Evolutionary conservation across 805 yeast genomes (phyloP), one percentile per base, ranked within the genome.

Genomic region (Candida cerambycidarum): DNA sequence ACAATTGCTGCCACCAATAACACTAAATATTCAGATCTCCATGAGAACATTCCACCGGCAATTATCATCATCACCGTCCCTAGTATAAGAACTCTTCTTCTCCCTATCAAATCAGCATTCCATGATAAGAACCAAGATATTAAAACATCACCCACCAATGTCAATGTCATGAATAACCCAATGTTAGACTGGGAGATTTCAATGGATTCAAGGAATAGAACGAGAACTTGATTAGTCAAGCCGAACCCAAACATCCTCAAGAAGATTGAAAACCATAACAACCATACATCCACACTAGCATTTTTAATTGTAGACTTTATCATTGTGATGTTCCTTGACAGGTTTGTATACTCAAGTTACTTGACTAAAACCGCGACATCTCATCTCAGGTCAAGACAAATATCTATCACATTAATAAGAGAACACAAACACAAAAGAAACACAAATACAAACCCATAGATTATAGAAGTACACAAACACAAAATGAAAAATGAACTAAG

Each of bases 141-240:
- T 1, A 75, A 38, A 0, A 89, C 86, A 57, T 89, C 96, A 1
- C 96, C 96, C 2, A 83, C 59, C 53, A 89, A 65, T 0, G 96
- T 88, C 42, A 82, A 63, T 1, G 95, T 77, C 95, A 89, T 88
- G 58, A 89, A 89, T 32, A 79, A 46, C 4, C 96, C 96, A 40
- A 87, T 83, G 25, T 67, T 57, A 1, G 76, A 56, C 46, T 84
- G 87, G 0, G 76, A 54, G 33, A 84, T 71, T 3, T 71, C 74
- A 7, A 85, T 58, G 4, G 73, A 69, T 37, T 73, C 76, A 32
- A 89, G 69, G 49, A 80, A 86, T 9, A 85, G 70, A 0, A 90
- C 82, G 34, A 89, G 63, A 6, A 88, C 82, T 65, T 88, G 89
- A 55, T 87, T 87, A 11, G 92, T 83, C 42, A 84, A 65, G 3